Base-by-base conservation (phyloP, 1,139 yeast species). In the Williopsis jadinii region DNA sequence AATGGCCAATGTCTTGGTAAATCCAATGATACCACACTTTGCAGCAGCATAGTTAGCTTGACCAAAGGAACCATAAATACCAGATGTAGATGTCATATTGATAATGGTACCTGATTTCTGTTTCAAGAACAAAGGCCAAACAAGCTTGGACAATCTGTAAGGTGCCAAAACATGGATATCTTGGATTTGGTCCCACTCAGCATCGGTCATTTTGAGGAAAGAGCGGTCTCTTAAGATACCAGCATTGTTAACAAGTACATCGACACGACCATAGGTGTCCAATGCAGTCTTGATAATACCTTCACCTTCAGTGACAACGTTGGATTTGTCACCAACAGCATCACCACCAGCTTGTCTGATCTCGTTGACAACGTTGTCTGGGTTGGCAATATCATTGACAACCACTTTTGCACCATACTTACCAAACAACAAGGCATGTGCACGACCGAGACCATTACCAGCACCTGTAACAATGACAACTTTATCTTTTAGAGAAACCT, bases 41-140 rank as follows among this genome's bases (percentile, higher is more conserved):
- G 97, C 97, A 38, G 97, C 79, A 30, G 96, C 80, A 63, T 92
- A 92, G 70, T 92, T 92, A 46, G 97, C 85, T 69, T 92, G 98
- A 41, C 98, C 98, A 66, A 92, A 92, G 70, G 85, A 87, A 55
- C 97, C 97, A 63, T 92, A 92, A 55, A 92, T 87, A 56, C 97
- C 97, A 11, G 97, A 88, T 27, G 97, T 92, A 24, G 97, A 87
- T 32, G 97, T 74, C 39, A 95, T 85, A 66, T 92, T 92, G 55
- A 92, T 75, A 48, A 92, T 81, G 54, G 81, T 75, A 57, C 97
- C 97, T 47, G 73, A 73, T 56, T 80, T 78, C 65, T 88, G 88
- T 61, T 84, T 77, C 47, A 74, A 56, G 64, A 90, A 84, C 55
- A 84, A 68, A 39, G 96, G 96, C 97, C 97, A 92, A 11, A 95